Base-by-base conservation (phyloP, 2,329 filamentous ascomycete genomes). In the Alternaria solani region DNA sequence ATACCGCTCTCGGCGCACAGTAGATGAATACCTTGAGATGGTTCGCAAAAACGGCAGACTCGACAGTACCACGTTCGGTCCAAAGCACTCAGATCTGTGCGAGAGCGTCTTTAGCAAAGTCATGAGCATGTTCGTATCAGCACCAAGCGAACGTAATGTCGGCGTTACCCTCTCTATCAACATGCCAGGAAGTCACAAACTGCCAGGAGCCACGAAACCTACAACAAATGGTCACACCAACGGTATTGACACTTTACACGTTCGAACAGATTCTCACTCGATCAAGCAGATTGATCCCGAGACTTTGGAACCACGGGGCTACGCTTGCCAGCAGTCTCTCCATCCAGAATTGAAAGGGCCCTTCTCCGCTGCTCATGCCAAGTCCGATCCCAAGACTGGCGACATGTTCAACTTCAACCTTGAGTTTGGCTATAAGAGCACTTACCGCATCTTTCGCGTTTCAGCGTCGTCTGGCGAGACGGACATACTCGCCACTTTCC, bases 401-500 rank as follows among this genome's bases (percentile, higher is more conserved):
- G 91, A 95, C 64, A 73, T 91, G 7, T 94, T 87, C 83, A 96
- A 95, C 78, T 94, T 87, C 79, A 96, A 96, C 71, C 85, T 94
- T n/a, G 83, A 88, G 0, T 75, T 91, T 18, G 88, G 88, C 0
- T 77, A 74, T 0, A 73, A 72, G 0, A 76, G 86, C 1, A 87
- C 83, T 0, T 95, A 94, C 72, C 87, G 90, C 16, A 72, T 95
- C 16, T 95, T 94, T 75, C 80, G 84, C 1, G 85, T 88, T 2
- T 89, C 85, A 18, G 85, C 87, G 0, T 74, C 82, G 0, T 89
- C 87, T 0, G 90, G 89, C 0, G 80, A 87, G 55, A 92, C 91
- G 0, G 85, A 87, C 0, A 88, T 95, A 18, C 83, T 96, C 0
- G 91, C 91, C 3, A 88, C 85, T 0, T 86, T 95, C 60, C 76